Percentiles rank a stretch among this genome's conserved stretches.
These are phyloP conservation scores for Zelopaecilomyces penicillatus DNA, from an alignment of 2,329 filamentous ascomycete genomes.

Conservation along the genomic window DNA sequence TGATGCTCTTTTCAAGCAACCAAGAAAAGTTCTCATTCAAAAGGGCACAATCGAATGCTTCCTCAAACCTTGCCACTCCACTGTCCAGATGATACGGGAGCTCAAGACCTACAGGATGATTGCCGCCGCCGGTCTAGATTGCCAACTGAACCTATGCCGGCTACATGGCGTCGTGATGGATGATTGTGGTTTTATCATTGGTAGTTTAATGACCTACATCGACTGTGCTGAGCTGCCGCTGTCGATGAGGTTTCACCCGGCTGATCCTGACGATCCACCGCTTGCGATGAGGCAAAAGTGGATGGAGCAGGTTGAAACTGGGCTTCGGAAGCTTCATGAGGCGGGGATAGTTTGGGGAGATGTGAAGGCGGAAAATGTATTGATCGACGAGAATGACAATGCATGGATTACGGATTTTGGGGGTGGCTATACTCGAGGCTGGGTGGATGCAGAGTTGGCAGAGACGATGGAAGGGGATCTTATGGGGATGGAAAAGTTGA, in stretches of 20 bases:
- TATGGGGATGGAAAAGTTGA: background rate
- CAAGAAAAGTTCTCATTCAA: no score
- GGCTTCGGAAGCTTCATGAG: constrained; percentile 11
- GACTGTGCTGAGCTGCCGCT: constrained; percentile 4
- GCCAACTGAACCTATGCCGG: constrained; percentile 5
- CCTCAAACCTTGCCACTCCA: no score
- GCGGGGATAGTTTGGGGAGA: constrained; percentile 21
- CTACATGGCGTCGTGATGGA: constrained; percentile 8
- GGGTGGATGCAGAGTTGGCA: background rate
- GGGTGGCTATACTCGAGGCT: constrained; percentile 7
- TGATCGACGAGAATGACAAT: constrained; percentile 20
- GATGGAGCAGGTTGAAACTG: background rate
- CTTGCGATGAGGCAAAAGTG: constrained; percentile 4
- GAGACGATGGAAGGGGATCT: background rate
- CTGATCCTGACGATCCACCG: background rate
- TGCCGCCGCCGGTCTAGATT: constrained; percentile 2
- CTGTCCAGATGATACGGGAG: background rate
- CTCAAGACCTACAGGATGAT: constrained; percentile 9
- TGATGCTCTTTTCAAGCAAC: no score
- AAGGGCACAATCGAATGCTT: no score
- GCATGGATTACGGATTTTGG: constrained; percentile 24
- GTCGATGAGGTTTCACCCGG: background rate
- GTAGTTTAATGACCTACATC: constrained; percentile 10
- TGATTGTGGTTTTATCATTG: constrained; percentile 2
- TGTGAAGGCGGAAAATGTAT: constrained; percentile 21